These are phyloP conservation scores for Epichloe typhina DNA, from an alignment of 2,329 filamentous ascomycete genomes.

Conservation along the genomic window DNA sequence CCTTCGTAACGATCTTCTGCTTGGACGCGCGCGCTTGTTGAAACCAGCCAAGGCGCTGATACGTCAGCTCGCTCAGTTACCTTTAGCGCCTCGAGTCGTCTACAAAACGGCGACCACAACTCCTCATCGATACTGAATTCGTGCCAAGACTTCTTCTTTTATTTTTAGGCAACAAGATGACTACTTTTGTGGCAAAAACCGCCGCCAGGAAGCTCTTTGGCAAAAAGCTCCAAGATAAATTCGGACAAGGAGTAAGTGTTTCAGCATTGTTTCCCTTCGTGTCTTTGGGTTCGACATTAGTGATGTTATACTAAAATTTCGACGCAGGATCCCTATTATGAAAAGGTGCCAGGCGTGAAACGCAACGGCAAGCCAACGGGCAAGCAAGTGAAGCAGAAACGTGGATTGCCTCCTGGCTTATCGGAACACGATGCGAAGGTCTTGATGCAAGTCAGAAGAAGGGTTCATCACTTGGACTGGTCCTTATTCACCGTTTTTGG, in stretches of 20 bases:
- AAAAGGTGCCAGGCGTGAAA: constrained; percentile 62
- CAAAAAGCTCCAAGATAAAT: constrained; percentile 43
- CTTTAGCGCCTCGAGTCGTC: background rate
- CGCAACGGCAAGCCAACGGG: constrained; percentile 49
- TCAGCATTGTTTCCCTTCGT: background rate
- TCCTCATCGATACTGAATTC: background rate
- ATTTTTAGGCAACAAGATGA: constrained; percentile 27
- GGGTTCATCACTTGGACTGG: constrained; percentile 78
- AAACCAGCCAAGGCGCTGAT: background rate
- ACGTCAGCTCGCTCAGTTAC: background rate
- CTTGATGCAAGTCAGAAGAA: constrained; percentile 72
- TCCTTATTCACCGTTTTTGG: constrained; percentile 70
- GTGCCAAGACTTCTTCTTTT: background rate
- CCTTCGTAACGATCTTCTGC: background rate
- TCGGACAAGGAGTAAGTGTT: constrained; percentile 37
- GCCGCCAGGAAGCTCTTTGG: constrained; percentile 44
- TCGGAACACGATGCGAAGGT: constrained; percentile 70
- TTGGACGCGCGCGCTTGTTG: background rate
- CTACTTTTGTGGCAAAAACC: constrained; percentile 37
- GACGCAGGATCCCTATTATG: constrained; percentile 75
- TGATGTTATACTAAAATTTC: constrained; percentile 16
- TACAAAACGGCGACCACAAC: background rate
- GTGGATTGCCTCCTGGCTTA: constrained; percentile 70
- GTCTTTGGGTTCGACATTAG: background rate
- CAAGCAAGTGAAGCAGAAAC: constrained; percentile 73